Evolutionary conservation across 192 early-diverging fungal genomes (phyloP), one percentile per base, ranked within the genome.

Genomic region (Gigaspora rosea): DNA sequence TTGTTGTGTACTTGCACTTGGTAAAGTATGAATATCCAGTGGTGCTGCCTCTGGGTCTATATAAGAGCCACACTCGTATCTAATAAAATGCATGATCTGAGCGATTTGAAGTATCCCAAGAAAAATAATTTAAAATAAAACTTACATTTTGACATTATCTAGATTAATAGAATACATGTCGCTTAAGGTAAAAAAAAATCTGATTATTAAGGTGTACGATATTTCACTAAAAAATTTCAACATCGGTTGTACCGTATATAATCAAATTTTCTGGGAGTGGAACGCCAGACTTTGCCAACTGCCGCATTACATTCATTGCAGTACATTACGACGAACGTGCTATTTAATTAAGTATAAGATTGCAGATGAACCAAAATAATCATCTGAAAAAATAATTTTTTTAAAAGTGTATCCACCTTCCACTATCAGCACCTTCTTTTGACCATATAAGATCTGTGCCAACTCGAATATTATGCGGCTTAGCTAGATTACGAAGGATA

Each of bases 221-320:
- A 41, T 41, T 6, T 2, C 41, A 41, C 7, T 41, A 41, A 41
- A 41, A 41, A 41, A 41, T 6, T 6, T 6, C 3, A 41, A 6
- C 7, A 20, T 11, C 48, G 20, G 20, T 22, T 47, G 33, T 57
- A 78, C 77, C 66, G 66, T 32, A 78, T 35, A 78, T 78, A 71
- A 69, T 78, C 77, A 16, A 78, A 47, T 71, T 71, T 57, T 8
- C 77, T 71, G 3, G 77, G 77, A 15, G 77, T 78, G 27, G 70
- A 61, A 41, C 62, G 62, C 46, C 62, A 78, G 5, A 78, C 77
- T 71, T 78, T 78, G 3, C 77, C 77, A 22, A 78, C 18, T 4
- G 35, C 20, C 2, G 8, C n/a, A 47, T 63, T 63, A 61, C 77
- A 78, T 54, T 71, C 67, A 61, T 33, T 52, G 33, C 77, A 78